These are phyloP conservation scores for Colletotrichum sojae DNA, from an alignment of 2,329 filamentous ascomycete genomes.

Conservation along the genomic window DNA sequence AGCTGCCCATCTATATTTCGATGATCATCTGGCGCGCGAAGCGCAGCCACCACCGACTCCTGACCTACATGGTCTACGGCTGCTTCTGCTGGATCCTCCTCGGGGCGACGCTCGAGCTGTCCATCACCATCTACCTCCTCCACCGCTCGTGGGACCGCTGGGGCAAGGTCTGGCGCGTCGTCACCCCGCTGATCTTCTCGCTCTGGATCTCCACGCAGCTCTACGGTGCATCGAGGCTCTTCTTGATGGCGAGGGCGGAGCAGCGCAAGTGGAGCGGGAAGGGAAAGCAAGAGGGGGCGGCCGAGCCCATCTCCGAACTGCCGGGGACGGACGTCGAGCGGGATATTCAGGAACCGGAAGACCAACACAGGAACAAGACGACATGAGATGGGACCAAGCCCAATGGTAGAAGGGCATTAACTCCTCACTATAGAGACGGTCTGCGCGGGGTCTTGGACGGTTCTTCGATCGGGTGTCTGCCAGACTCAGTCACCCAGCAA, in stretches of 20 bases:
- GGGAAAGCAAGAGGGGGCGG: background rate
- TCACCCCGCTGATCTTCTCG: slow-evolving; percentile 37
- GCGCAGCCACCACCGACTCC: slow-evolving; percentile 19
- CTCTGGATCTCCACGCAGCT: slow-evolving; percentile 40
- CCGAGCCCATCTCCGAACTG: slow-evolving; percentile 24
- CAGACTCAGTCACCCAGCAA: no score
- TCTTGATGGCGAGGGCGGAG: slow-evolving; percentile 32
- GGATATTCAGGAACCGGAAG: background rate
- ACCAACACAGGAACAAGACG: slow-evolving; percentile 17
- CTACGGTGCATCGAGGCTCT: slow-evolving; percentile 36
- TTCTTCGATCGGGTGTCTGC: no score
- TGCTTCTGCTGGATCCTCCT: slow-evolving; percentile 30
- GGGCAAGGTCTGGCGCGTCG: slow-evolving; percentile 32
- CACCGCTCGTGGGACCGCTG: slow-evolving; percentile 39
- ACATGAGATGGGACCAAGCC: background rate
- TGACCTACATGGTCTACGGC: slow-evolving; percentile 22
- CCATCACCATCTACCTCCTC: slow-evolving; percentile 38
- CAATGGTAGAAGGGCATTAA: no score
- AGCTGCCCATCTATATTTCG: slow-evolving; percentile 36
- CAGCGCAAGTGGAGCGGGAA: slow-evolving; percentile 1
- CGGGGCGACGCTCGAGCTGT: slow-evolving; percentile 24
- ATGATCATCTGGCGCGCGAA: slow-evolving; percentile 40
- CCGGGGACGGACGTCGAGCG: background rate
- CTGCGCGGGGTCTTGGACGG: no score
- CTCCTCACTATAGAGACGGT: no score